Evolutionary conservation across 768 basidiomycete genomes (phyloP), one percentile per base, ranked within the genome.

Genomic region (Hortiboletus flavorubellus): DNA sequence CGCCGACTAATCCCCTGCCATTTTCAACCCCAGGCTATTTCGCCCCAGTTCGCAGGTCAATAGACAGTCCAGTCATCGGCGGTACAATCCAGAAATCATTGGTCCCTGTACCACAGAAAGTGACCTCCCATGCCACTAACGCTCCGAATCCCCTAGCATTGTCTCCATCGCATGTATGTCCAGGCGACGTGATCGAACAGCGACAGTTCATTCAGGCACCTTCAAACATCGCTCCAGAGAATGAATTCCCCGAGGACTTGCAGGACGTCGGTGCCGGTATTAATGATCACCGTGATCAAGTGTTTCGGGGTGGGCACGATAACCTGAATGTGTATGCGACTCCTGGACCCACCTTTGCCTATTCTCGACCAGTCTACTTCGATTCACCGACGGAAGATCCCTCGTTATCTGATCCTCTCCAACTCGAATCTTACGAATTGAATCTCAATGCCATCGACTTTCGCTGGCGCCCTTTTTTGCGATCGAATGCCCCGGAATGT

Each of bases 311-410:
- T 12, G 51, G 33, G 23, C n/a, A 54, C 31, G 46, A 54, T 41
- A 45, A 23, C 18, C 16, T 54, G 46, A 61, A 60, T 53, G 48
- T 68, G 49, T 83, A 75, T 60, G 68, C 72, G n/a, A 80, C 78
- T 46, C 83, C 84, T 37, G 80, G 81, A 26, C 80, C 81, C 37
- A 72, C 61, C 47, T 64, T 60, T 63, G 41, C 62, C 39, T 60
- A 56, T 40, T 69, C 71, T 45, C 70, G 58, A 21, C 66, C 73
- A 7, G 63, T 80, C 34, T 79, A 81, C 66, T 80, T 80, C 59
- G 79, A 83, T 62, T 80, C 78, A 2, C 80, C 80, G 2, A 72
- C 73, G 31, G 79, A 82, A 65, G 79, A 81, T 56, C 78, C 78
- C 35, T 68, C 71, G 46, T 52, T 62, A 37, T 75, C 77, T 31